Evolutionary conservation across 768 basidiomycete species (phyloP).

Genomic region (Paxillus rubicundulus): DNA sequence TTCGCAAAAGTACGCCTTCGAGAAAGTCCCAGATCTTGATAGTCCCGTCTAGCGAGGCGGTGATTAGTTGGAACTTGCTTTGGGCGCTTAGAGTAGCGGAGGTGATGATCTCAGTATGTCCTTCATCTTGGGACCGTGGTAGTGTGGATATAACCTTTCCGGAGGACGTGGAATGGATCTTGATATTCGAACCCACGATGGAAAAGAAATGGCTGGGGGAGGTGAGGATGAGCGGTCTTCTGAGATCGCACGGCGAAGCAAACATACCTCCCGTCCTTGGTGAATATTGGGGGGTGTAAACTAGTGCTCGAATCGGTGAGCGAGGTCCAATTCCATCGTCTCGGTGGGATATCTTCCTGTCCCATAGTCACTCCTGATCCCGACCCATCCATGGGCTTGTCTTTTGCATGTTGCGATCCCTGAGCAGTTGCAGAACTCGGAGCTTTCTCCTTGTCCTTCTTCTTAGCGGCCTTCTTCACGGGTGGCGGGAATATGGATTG

Average conservation of each 20-base stretch:
- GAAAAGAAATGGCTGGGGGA: constrained; percentile 81
- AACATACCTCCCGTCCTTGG: constrained; percentile 80
- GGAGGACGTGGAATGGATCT: constrained; percentile 78
- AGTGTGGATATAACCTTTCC: constrained; percentile 82
- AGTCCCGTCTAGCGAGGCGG: constrained; percentile 78
- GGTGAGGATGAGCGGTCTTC: constrained; percentile 8
- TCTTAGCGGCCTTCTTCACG: constrained; percentile 29
- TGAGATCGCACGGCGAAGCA: constrained; percentile 10
- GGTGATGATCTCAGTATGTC: constrained; percentile 57
- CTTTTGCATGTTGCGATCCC: constrained; percentile 17
- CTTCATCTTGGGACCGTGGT: constrained; percentile 46
- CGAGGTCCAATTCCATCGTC: constrained; percentile 58
- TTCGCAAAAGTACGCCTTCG: constrained; percentile 76
- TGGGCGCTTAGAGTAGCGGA: constrained; percentile 75
- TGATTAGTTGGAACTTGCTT: constrained; percentile 88
- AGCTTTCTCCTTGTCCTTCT: constrained; percentile 48
- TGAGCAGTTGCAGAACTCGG: constrained; percentile 34
- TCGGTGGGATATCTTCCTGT: constrained; percentile 7
- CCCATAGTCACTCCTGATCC: background rate
- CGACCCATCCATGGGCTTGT: constrained; percentile 8
- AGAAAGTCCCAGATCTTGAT: constrained; percentile 93
- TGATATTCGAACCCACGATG: constrained; percentile 74
- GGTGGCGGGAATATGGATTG: constrained; percentile 17
- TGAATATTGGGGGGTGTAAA: constrained; percentile 72
- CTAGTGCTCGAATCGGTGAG: constrained; percentile 68